Conservation (phyloP, 2,329 filamentous ascomycete genomes). For the Gaeumannomyces tritici region DNA sequence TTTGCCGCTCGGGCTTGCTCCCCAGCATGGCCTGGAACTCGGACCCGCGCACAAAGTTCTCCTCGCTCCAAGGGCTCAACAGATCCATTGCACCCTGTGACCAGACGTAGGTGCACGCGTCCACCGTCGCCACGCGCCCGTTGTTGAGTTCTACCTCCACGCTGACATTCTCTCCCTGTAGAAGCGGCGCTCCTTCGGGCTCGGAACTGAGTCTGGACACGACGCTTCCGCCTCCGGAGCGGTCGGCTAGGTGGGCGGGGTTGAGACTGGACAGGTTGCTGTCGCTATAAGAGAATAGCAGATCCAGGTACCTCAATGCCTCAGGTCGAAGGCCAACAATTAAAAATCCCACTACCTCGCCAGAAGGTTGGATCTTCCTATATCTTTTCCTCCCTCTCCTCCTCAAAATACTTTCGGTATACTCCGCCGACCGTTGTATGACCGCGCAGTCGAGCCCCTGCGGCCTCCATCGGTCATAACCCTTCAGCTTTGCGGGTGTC, state of each 20-base stretch:
- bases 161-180: neutral
- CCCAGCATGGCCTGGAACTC: neutral
- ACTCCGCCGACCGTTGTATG: neutral
- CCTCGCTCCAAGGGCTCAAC: neutral
- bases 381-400: neutral
- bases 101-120: neutral
- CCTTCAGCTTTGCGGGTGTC: neutral
- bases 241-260: too few species aligned
- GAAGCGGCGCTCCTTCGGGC: too few species aligned
- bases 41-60: neutral
- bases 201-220: neutral
- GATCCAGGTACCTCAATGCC: neutral
- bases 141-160: neutral
- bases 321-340: neutral
- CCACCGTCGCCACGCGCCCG: too few species aligned
- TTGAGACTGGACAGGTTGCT: neutral
- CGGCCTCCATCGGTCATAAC: neutral
- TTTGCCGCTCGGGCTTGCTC: too few species aligned
- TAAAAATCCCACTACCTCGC: neutral
- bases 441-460: neutral
- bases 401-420: neutral
- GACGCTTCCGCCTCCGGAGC: too few species aligned
- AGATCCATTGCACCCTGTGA: neutral
- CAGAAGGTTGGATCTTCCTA: neutral
- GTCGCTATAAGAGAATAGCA: neutral